Base-by-base conservation (phyloP, 805 yeast genomes). In the Saturnispora besseyi region DNA sequence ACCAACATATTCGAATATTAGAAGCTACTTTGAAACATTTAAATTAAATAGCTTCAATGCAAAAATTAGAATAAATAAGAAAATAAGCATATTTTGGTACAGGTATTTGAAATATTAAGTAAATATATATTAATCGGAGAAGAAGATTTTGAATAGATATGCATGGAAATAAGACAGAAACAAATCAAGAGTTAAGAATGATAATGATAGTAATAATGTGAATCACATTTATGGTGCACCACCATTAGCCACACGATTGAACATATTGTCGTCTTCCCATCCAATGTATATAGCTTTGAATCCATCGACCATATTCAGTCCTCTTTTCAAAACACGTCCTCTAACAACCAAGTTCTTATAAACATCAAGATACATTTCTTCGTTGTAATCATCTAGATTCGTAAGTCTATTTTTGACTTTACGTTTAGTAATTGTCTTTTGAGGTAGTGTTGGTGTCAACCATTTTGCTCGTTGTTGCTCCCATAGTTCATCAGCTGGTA, bases 221-320 rank as follows among this genome's bases (percentile, higher is more conserved):
- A 26, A 26, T 8, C 9, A 8, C 9, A 26, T 9, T 36, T 28
- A 54, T 15, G 57, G 57, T 8, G 33, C 52, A 29, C 53, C 53
- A 32, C 57, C 57, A 11, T 43, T 50, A 5, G 51, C 66, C 6
- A 76, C 76, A 32, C 71, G 67, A 51, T 64, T 66, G 44, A 58
- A 90, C 56, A 79, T 78, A 46, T 82, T 87, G 22, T 79, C 79
- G 52, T 80, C 82, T 13, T 76, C 74, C 98, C 98, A 90, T 18
- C 96, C 96, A 3, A 84, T 78, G 58, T 87, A 81, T 40, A 90
- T 75, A 24, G 90, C 77, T 55, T 76, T 75, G 46, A 88, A 62
- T 40, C 85, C 79, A 62, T 88, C 96, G 51, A 71, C 72, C 58
- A 91, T 74, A 63, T 86, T 87, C 66, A 91, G 71, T 13, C 89